Evolutionary conservation across 2,329 filamentous ascomycete species (phyloP).

Genomic region (Claviceps arundinis): DNA sequence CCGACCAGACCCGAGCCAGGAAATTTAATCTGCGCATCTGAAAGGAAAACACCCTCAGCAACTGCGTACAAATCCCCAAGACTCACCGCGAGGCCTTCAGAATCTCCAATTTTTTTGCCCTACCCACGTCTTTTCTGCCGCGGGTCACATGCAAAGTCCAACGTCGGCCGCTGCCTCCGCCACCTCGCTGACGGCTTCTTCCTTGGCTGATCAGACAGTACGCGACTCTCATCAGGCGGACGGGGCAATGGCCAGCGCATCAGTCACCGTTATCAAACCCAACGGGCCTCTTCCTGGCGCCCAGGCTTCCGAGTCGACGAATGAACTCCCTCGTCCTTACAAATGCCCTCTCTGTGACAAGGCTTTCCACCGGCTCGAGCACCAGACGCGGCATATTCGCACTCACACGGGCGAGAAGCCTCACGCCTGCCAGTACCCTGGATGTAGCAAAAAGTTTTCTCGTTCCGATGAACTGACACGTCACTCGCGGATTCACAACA

Average conservation of each 20-base stretch:
- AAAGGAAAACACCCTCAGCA: not conserved
- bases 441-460: conserved; percentile 94
- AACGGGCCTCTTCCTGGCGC: conserved; percentile 50
- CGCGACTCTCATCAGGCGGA: conserved; percentile 17
- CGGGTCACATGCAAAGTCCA: conserved; percentile 61
- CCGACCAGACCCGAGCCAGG: not conserved
- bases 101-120: not conserved
- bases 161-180: conserved; percentile 62
- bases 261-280: conserved; percentile 44
- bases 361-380: conserved; percentile 94
- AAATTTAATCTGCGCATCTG: not conserved
- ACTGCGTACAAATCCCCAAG: not conserved
- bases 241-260: conserved; percentile 35
- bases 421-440: conserved; percentile 87
- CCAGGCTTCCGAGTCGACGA: conserved; percentile 40
- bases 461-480: conserved; percentile 92
- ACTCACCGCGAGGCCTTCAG: not conserved
- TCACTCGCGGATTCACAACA: conserved; percentile 97
- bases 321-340: conserved; percentile 86
- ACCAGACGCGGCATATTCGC: conserved; percentile 81
- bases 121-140: not conserved
- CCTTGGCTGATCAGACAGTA: conserved; percentile 13
- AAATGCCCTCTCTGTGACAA: conserved; percentile 98
- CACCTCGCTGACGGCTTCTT: conserved; percentile 55
- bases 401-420: conserved; percentile 98